Conservation (phyloP, 768 basidiomycete species). For the Glaciozyma martinii region DNA sequence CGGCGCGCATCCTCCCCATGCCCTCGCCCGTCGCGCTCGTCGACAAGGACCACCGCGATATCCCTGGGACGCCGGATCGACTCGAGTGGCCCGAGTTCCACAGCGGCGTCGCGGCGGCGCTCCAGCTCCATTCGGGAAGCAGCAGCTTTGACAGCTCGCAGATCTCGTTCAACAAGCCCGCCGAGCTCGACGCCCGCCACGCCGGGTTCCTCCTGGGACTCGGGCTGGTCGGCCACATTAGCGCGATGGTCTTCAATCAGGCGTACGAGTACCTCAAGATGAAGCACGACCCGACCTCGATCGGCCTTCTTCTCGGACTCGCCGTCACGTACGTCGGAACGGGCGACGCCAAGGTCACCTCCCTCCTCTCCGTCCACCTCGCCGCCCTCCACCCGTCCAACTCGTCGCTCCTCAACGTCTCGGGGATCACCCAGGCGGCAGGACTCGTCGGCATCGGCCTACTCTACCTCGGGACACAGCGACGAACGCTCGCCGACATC, state of each 20-base stretch:
- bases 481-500: conserved; percentile 86
- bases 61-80: conserved; percentile 44
- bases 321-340: conserved; percentile 82
- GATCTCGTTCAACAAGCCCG: conserved; percentile 87
- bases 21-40: conserved; percentile 30
- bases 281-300: conserved; percentile 90
- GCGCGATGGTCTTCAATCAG: conserved; percentile 70
- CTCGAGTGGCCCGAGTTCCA: conserved; percentile 94
- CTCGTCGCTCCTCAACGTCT: conserved; percentile 78
- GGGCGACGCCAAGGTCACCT: conserved; percentile 77
- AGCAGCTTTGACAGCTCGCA: conserved; percentile 76
- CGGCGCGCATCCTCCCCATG: conserved; percentile 38
- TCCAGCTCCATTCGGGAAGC: conserved; percentile 66
- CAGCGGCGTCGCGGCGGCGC: conserved; percentile 85
- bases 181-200: conserved; percentile 80
- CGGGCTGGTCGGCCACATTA: conserved; percentile 82
- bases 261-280: conserved; percentile 91
- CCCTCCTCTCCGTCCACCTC: conserved; percentile 82
- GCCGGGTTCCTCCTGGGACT: conserved; percentile 93
- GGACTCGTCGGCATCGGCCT: conserved; percentile 80
- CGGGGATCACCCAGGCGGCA: conserved; percentile 79
- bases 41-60: conserved; percentile 24
- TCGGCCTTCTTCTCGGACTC: conserved; percentile 86
- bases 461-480: conserved; percentile 76
- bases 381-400: conserved; percentile 83